Percentiles rank a stretch among this genome's conserved stretches.
Evolutionary conservation across 1,284 basidiomycete genomes (phyloP).

Genomic region (Bothia castanella): DNA sequence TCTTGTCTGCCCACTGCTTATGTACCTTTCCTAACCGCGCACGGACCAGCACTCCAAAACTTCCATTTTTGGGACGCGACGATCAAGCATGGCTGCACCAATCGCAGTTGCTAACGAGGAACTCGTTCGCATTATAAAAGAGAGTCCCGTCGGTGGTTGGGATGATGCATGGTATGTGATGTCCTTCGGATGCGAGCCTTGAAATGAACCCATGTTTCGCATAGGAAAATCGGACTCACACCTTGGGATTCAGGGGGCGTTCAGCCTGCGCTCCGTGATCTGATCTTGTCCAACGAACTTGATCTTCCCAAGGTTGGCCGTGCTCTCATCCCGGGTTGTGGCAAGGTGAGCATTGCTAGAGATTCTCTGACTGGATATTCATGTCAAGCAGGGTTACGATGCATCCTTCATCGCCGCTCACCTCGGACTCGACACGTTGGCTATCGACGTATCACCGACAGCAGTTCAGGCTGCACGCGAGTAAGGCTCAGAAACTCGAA

Average conservation of each 20-base stretch:
- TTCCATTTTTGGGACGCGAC: too few relatives aligned
- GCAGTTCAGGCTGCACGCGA: conserved; percentile 19
- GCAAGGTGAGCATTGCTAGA: conserved; percentile 44
- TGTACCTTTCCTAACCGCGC: conserved; percentile 15
- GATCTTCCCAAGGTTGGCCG: conserved; percentile 50
- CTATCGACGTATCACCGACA: conserved; percentile 19
- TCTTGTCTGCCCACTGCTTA: conserved; percentile 1
- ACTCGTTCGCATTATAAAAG: conserved; percentile 14
- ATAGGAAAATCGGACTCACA: conserved; percentile 54
- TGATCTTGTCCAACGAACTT: conserved; percentile 48
- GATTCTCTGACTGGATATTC: background rate
- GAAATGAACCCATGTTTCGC: background rate
- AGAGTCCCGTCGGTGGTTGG: conserved; percentile 16
- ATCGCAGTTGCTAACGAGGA: background rate
- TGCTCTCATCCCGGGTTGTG: conserved; percentile 72
- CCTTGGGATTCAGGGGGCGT: conserved; percentile 61
- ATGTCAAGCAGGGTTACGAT: conserved; percentile 59
- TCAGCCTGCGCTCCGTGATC: conserved; percentile 54
- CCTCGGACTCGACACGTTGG: conserved; percentile 20
- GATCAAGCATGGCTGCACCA: background rate
- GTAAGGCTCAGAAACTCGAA: conserved; percentile 10
- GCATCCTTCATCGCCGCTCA: conserved; percentile 62
- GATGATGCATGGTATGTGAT: conserved; percentile 21
- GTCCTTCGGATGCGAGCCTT: background rate
- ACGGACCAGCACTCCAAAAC: conserved; percentile 21